These are phyloP conservation scores for Strobilomyces confusus DNA, from an alignment of 768 basidiomycete species.

Conservation along the genomic window DNA sequence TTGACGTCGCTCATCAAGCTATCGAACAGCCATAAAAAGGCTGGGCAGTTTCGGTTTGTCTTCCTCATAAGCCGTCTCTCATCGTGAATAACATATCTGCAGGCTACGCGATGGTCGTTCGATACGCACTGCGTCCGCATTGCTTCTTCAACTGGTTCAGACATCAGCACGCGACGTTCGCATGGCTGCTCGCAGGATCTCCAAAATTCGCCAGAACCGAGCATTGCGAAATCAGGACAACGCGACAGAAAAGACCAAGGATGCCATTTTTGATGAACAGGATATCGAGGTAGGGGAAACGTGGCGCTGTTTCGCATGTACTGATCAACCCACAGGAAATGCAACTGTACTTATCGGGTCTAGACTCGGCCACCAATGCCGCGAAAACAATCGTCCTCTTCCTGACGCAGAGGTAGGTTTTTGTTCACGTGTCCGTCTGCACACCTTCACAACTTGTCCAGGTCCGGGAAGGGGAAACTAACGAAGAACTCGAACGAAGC, in stretches of 20 bases:
- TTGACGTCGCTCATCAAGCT: constrained; percentile 85
- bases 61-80: background rate
- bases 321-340: constrained; percentile 52
- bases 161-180: constrained; percentile 89
- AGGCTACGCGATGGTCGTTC: constrained; percentile 88
- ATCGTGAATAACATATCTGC: background rate
- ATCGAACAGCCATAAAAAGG: constrained; percentile 85
- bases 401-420: constrained; percentile 58
- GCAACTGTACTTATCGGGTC: constrained; percentile 60
- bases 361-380: constrained; percentile 80
- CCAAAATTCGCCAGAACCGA: constrained; percentile 58
- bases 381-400: constrained; percentile 82
- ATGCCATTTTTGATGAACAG: constrained; percentile 61
- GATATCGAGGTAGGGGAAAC: constrained; percentile 51
- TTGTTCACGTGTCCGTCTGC: background rate
- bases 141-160: constrained; percentile 94
- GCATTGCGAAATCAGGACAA: constrained; percentile 65
- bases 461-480: constrained; percentile 82
- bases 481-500: constrained; percentile 92
- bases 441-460: constrained; percentile 22
- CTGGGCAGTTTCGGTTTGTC: constrained; percentile 80
- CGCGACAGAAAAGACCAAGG: constrained; percentile 42
- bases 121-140: constrained; percentile 90
- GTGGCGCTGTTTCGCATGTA: background rate
- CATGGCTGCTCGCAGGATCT: constrained; percentile 58